Conservation (phyloP, 2,329 filamentous ascomycete species). For the Paracorniculantispora psalliotae region DNA sequence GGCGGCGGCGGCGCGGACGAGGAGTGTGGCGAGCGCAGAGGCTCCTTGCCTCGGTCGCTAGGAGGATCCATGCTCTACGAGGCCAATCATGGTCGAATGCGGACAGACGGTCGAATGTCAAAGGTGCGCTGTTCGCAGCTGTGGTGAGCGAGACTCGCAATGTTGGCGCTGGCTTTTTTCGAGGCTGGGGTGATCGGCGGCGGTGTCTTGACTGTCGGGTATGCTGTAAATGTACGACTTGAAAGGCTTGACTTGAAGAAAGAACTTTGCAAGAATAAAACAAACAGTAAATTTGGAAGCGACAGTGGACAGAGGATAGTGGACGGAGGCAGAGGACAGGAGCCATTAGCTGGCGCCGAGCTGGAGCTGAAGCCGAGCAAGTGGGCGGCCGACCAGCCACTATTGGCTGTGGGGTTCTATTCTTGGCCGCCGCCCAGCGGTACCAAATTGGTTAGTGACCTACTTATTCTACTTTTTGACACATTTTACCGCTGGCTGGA, state of each 20-base stretch:
- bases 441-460: neutral
- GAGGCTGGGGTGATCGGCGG: neutral
- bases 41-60: conserved; percentile 27
- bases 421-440: neutral
- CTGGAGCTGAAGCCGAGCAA: conserved; percentile 3
- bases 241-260: no score
- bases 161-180: neutral
- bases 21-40: conserved; percentile 18
- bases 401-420: conserved; percentile 6
- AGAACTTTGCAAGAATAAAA: no score
- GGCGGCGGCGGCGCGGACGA: neutral
- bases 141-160: no score
- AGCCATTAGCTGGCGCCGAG: neutral
- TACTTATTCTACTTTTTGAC: neutral
- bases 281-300: no score
- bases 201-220: no score
- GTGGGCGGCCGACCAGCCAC: conserved; percentile 5
- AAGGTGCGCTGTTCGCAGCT: no score
- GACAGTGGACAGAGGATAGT: neutral
- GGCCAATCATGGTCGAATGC: conserved; percentile 20
- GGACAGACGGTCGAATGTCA: neutral
- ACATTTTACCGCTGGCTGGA: neutral
- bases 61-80: conserved; percentile 25
- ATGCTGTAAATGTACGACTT: no score
- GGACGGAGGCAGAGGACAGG: neutral